A percentile compares a stretch with the other conserved stretches of the same genome.
These are phyloP conservation scores for Ceratocystis eucalypticola DNA, from an alignment of 2,329 filamentous ascomycete genomes.

Conservation along the genomic window DNA sequence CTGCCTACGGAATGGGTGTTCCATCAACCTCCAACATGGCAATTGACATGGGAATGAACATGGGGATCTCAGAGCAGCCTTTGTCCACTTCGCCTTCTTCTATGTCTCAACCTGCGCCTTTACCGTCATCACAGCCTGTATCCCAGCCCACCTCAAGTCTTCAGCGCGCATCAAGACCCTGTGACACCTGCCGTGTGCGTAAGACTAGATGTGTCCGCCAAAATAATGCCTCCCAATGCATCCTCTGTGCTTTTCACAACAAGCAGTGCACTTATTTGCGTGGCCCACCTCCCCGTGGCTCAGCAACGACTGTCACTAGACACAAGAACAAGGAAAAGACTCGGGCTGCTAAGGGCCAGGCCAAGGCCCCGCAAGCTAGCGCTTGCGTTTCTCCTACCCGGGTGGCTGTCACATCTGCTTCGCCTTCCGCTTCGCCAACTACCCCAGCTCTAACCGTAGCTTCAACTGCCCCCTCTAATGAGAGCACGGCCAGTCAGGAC, in stretches of 20 bases:
- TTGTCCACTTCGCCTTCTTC: conserved; percentile 9
- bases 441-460: not conserved
- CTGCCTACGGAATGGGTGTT: not conserved
- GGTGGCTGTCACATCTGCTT: not conserved
- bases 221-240: conserved; percentile 44
- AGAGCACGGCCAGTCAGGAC: not conserved
- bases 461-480: not conserved
- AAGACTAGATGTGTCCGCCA: conserved; percentile 54
- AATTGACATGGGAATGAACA: conserved; percentile 8
- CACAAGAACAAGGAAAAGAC: conserved; percentile 22
- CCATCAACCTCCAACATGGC: not conserved
- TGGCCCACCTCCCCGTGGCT: conserved; percentile 26
- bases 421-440: not conserved
- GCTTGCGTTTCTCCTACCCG: conserved; percentile 8
- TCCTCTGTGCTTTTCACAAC: conserved; percentile 52
- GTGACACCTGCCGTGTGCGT: conserved; percentile 51
- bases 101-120: not conserved
- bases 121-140: not conserved
- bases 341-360: conserved; percentile 7
- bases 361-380: conserved; percentile 15
- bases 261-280: conserved; percentile 51
- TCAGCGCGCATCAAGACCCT: conserved; percentile 31
- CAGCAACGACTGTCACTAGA: conserved; percentile 23
- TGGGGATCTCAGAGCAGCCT: not conserved
- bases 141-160: conserved; percentile 4